Base-by-base conservation (phyloP, 1,284 basidiomycete species). In the Ganoderma resinaceum region DNA sequence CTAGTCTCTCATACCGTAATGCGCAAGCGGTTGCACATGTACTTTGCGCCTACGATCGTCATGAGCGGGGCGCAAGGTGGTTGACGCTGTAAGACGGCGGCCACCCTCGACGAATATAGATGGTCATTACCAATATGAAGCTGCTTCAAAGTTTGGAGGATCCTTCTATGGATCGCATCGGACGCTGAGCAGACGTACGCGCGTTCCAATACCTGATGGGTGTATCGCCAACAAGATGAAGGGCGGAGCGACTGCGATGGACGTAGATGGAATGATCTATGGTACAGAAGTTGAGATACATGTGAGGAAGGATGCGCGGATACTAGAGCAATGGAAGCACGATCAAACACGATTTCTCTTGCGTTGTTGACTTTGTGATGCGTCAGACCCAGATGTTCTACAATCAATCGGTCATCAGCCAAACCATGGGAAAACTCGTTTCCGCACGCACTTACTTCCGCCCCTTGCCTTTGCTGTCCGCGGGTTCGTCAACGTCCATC, bases 401-500 rank as follows among this genome's bases (percentile, higher is more conserved):
- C 53, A 53, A 18, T 9, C 12, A 57, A 7, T 58, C 14, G 18
- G 46, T 59, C 37, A 31, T 70, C 33, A 72, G 66, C 60, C 20
- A 43, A 35, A 61, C 42, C 62, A 57, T 37, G 35, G 38, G 23
- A 46, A 31, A 31, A 23, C 66, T 14, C 20, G 20, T 18, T 23
- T 12, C 29, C 23, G 18, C 63, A 57, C 23, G 49, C 42, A 82
- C 85, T 53, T 70, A 89, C 88, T 86, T 88, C 73, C 86, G 81
- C 73, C 82, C 86, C 78, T 86, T 87, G 6, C 82, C 82, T 70
- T 82, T 86, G 2, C 69, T 74, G 38, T 84, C 82, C 18, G 78
- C 69, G 6, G 78, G 76, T 61, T 87, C 86, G 70, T 87, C 84
- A 6, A 87, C 80, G 69, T 87, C 86, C 85, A 87, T 88, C 58